Evolutionary conservation across 306 rosid genomes (phyloP), one percentile per base, ranked within the genome.

Genomic region (Medicago arabica): DNA sequence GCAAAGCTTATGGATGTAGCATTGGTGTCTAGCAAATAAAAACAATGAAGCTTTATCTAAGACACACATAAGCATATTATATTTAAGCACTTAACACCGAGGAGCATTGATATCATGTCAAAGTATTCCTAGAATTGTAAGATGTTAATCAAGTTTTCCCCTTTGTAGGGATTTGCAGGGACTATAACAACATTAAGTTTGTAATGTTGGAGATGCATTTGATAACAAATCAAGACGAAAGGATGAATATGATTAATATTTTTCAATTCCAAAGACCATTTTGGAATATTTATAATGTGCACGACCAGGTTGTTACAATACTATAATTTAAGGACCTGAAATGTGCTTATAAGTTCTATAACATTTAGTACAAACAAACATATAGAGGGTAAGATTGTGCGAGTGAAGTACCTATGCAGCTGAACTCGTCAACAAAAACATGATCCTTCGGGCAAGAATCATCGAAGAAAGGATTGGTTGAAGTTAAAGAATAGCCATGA

Each of bases 401-500:
- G 43, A 54, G 38, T 46, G 46, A 69, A 63, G 10, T 78, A 92
- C 97, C 97, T 79, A 90, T 92, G 86, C 96, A 92, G 86, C 90
- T 90, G 75, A 89, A 90, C 78, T 92, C 97, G 66, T 92, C 96
- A 65, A 92, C 97, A 68, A 92, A 92, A 14, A 82, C 86, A 38
- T 88, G 97, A 84, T 90, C 93, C 76, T 64, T 92, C 7, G 74
- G 28, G 80, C 76, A 61, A 18, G 90, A 85, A 81, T 87, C 89
- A 69, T 88, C 93, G 5, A 90, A 15, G 60, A 92, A 92, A 49
- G 96, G 97, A 77, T 92, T 90, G 51, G 86, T 81, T 31, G 95
- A 90, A 54, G 89, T 90, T 86, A 90, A 84, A 18, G 92, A 89
- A 78, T 90, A 88, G 16, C 97, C 97, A 77, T 92, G 96, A 83